phyloP scores from a whole-genome alignment of 2,329 filamentous ascomycete genomes.

The Bipolaris oryzae region DNA sequence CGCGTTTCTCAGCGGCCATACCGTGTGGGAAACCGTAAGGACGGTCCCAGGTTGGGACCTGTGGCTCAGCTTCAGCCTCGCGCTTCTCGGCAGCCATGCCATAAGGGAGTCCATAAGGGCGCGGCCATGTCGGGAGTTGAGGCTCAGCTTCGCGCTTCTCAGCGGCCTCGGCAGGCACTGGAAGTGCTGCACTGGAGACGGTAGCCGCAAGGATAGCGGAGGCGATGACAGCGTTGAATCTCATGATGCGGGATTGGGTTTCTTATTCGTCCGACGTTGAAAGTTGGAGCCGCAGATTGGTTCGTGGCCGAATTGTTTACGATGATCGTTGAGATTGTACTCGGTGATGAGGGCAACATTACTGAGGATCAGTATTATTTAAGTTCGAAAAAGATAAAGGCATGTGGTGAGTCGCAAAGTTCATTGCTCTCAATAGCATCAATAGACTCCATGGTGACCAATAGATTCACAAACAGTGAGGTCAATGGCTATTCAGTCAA shows the following conservation, averaged over 20 bases:
- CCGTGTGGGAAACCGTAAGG: constrained; percentile 22
- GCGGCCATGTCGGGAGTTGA: constrained; percentile 12
- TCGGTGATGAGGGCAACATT: constrained; percentile 13
- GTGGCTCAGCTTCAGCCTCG: constrained; percentile 42
- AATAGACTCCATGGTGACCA: constrained; percentile 26
- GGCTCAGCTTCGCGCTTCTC: constrained; percentile 23
- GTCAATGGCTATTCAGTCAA: constrained; percentile 22
- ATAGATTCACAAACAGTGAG: constrained; percentile 14
- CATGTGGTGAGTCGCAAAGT: constrained; percentile 3
- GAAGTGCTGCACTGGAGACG: constrained; percentile 49
- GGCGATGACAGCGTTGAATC: constrained; percentile 53
- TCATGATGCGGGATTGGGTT: constrained; percentile 51
- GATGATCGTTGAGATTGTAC: constrained; percentile 16
- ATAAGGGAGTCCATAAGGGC: constrained; percentile 21
- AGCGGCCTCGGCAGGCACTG: constrained; percentile 34
- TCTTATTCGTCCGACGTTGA: constrained; percentile 22
- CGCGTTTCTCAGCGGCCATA: constrained; percentile 8
- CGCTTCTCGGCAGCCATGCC: constrained; percentile 31
- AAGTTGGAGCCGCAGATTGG: constrained; percentile 13
- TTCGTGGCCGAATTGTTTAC: constrained; percentile 13
- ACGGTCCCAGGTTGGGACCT: not conserved
- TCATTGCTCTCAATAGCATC: constrained; percentile 20
- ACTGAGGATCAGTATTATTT: constrained; percentile 15
- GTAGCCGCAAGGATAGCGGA: constrained; percentile 51
- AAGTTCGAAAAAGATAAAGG: constrained; percentile 7